A percentile compares a stretch with the other conserved stretches of the same genome.
Evolutionary conservation across 768 basidiomycete genomes (phyloP).

Genomic region (Auriscalpium vulgare): DNA sequence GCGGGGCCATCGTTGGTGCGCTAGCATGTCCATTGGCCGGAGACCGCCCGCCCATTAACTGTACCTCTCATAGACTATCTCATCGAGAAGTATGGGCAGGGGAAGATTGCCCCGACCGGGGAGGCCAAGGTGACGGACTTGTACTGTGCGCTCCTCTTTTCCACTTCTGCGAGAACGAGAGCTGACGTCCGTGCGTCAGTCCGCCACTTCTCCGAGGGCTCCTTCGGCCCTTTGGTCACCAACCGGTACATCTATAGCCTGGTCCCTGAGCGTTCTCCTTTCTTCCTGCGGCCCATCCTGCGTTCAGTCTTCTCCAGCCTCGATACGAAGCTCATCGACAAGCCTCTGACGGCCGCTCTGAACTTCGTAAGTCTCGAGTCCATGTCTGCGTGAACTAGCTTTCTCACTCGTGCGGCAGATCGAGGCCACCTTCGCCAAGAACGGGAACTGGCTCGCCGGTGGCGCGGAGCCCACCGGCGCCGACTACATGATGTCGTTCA

Average conservation of each 20-base stretch:
- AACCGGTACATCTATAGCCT: conserved; percentile 27
- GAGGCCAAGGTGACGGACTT: conserved; percentile 28
- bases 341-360: conserved; percentile 23
- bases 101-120: conserved; percentile 17
- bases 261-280: conserved; percentile 25
- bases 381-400: not conserved
- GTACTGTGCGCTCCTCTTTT: conserved; percentile 22
- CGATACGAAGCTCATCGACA: conserved; percentile 18
- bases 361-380: conserved; percentile 19
- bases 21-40: not conserved
- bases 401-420: conserved; percentile 23
- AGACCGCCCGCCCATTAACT: not conserved
- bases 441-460: conserved; percentile 27
- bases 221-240: conserved; percentile 33
- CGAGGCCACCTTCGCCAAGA: conserved; percentile 28
- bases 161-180: not conserved
- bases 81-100: conserved; percentile 32
- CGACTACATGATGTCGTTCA: conserved; percentile 37
- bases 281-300: conserved; percentile 29
- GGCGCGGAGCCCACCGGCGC: conserved; percentile 32
- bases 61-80: conserved; percentile 28
- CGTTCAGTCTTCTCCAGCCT: conserved; percentile 23
- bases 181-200: conserved; percentile 16
- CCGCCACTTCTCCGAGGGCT: conserved; percentile 34
- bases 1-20: conserved; percentile 37